Conservation (phyloP, 2,329 filamentous ascomycete genomes). For the Arthroderma sp. region DNA sequence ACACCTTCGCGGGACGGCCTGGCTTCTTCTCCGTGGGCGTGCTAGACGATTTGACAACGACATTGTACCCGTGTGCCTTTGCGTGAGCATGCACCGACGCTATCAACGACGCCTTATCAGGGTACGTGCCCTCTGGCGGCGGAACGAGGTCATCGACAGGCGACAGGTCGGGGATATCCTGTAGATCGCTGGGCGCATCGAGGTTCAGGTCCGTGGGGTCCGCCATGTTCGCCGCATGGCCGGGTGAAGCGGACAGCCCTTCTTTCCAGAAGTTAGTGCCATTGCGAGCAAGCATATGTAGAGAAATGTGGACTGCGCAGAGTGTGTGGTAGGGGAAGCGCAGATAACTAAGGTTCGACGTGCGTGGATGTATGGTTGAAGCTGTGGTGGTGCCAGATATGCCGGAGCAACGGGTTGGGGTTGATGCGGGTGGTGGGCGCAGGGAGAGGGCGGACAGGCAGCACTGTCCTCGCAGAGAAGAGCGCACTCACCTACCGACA, state of each 20-base stretch:
- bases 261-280: slow-evolving; percentile 5
- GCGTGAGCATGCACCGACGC: slow-evolving; percentile 32
- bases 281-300: slow-evolving; percentile 1
- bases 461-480: too few species aligned
- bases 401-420: neutral
- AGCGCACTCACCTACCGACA: neutral
- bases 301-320: neutral
- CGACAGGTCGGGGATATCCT: slow-evolving; percentile 34
- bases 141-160: slow-evolving; percentile 29
- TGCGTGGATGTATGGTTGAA: slow-evolving; percentile 4
- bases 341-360: neutral
- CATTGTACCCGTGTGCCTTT: slow-evolving; percentile 34
- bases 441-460: neutral
- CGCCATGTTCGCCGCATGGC: slow-evolving; percentile 25
- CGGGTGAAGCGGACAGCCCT: slow-evolving; percentile 1
- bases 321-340: neutral
- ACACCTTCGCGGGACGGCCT: slow-evolving; percentile 36
- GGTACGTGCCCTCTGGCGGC: slow-evolving; percentile 34
- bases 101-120: slow-evolving; percentile 31
- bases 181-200: slow-evolving; percentile 35
- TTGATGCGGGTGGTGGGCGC: neutral
- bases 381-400: slow-evolving; percentile 2
- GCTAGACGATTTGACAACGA: slow-evolving; percentile 37
- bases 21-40: slow-evolving; percentile 36
- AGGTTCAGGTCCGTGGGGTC: slow-evolving; percentile 34